Conservation (phyloP, 768 basidiomycete genomes). For the Naganishia vishniacii region DNA sequence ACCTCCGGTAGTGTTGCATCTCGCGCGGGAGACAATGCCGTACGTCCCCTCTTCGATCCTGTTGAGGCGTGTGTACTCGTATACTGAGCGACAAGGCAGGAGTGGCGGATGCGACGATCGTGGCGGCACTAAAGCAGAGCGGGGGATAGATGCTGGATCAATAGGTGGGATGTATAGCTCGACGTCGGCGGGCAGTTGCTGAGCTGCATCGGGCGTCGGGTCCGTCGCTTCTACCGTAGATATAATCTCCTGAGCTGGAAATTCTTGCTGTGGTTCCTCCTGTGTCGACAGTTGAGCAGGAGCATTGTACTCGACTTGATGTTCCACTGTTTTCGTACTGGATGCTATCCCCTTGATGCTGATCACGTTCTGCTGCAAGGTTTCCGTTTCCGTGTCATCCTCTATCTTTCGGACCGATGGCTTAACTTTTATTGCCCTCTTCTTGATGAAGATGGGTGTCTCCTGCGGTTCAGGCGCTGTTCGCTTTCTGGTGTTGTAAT, state of each 20-base stretch:
- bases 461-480: conserved; percentile 18
- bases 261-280: background rate
- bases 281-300: background rate
- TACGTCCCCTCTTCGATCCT: conserved; percentile 99
- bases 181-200: too few species aligned
- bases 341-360: background rate
- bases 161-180: conserved; percentile 3
- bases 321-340: background rate
- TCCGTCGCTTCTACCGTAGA: too few species aligned
- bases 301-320: conserved; percentile 7
- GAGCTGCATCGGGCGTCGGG: too few species aligned
- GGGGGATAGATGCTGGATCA: conserved; percentile 12
- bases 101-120: conserved; percentile 73
- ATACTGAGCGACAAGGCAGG: conserved; percentile 82
- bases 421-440: conserved; percentile 23
- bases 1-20: conserved; percentile 87
- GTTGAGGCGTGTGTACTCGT: conserved; percentile 86
- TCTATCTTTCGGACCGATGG: conserved; percentile 8
- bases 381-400: background rate
- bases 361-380: background rate
- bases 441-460: conserved; percentile 18
- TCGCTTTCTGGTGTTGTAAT: background rate
- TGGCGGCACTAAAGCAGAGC: conserved; percentile 53
- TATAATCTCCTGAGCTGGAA: too few species aligned
- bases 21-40: conserved; percentile 92